These are phyloP conservation scores for Leptographium galeiforme DNA, from an alignment of 2,329 filamentous ascomycete genomes.

Conservation along the genomic window DNA sequence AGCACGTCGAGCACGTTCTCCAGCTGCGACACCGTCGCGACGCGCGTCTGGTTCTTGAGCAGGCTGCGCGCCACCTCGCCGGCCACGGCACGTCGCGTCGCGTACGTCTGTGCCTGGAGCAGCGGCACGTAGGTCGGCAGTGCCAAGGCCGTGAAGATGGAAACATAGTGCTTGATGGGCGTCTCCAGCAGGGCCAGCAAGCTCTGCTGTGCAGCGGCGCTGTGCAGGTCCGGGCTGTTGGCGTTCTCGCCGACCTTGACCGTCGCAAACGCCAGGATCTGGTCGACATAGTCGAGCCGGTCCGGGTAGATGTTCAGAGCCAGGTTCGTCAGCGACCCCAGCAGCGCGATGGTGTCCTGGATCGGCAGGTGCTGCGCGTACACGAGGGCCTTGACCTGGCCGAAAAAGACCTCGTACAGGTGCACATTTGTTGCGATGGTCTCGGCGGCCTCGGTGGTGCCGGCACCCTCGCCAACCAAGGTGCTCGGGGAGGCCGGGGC, in stretches of 20 bases:
- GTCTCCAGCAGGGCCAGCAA: slow-evolving; percentile 82
- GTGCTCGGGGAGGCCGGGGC: too few species aligned
- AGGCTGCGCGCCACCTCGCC: slow-evolving; percentile 74
- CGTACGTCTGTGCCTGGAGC: slow-evolving; percentile 82
- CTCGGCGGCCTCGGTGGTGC: neutral
- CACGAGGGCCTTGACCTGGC: slow-evolving; percentile 86
- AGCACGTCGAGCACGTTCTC: slow-evolving; percentile 82
- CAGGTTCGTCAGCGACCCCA: slow-evolving; percentile 88
- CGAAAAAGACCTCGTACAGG: slow-evolving; percentile 94
- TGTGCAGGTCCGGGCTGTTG: slow-evolving; percentile 92
- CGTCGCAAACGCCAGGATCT: slow-evolving; percentile 79
- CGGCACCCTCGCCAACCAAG: slow-evolving; percentile 10
- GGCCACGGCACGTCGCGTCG: slow-evolving; percentile 79
- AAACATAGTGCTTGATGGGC: slow-evolving; percentile 78
- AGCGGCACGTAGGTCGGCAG: slow-evolving; percentile 86
- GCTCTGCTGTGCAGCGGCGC: slow-evolving; percentile 72
- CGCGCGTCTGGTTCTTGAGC: slow-evolving; percentile 68
- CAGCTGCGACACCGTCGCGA: slow-evolving; percentile 64
- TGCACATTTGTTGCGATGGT: slow-evolving; percentile 62
- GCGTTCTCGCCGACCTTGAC: slow-evolving; percentile 77
- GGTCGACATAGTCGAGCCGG: slow-evolving; percentile 85
- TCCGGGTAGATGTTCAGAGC: slow-evolving; percentile 94
- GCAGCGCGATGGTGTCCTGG: slow-evolving; percentile 82
- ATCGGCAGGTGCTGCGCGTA: slow-evolving; percentile 83
- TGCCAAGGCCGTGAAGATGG: slow-evolving; percentile 89